Conservation (phyloP, 2,329 filamentous ascomycete genomes). For the Colletotrichum endophyticum region DNA sequence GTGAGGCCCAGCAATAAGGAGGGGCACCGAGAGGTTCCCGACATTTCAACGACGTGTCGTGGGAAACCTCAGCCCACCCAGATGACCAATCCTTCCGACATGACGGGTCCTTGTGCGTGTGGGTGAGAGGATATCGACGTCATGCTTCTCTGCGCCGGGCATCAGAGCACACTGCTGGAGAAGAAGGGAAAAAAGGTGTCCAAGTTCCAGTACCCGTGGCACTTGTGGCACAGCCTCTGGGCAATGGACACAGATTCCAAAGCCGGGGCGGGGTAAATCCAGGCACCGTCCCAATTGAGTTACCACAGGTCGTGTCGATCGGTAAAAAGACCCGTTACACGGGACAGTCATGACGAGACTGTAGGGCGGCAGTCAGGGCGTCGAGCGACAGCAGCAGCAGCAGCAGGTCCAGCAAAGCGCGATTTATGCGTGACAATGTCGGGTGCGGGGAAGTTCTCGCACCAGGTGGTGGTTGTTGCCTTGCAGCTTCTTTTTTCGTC, state of each 20-base stretch:
- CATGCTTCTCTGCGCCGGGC: background rate
- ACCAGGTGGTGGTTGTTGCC: background rate
- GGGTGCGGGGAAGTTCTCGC: background rate
- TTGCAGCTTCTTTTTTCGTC: background rate
- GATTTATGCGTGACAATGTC: slow-evolving; percentile 13
- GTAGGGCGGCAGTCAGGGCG: slow-evolving; percentile 6
- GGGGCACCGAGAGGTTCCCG: background rate
- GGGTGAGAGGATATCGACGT: slow-evolving; percentile 11
- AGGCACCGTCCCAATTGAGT: slow-evolving; percentile 13
- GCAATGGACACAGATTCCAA: background rate
- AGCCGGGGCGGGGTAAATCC: background rate
- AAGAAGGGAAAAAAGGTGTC: background rate
- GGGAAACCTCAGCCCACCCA: slow-evolving; percentile 7
- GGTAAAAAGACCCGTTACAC: background rate
- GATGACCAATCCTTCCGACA: slow-evolving; percentile 14
- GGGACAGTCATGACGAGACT: slow-evolving; percentile 8
- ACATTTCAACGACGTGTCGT: background rate
- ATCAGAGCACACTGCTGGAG: background rate
- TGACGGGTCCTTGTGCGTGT: slow-evolving; percentile 9
- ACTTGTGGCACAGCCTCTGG: background rate
- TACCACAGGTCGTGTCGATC: background rate
- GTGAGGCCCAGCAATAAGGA: background rate
- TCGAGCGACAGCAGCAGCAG: background rate
- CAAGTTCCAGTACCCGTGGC: background rate
- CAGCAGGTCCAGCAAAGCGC: background rate